Percentiles rank a stretch among this genome's conserved stretches.
These are phyloP conservation scores for Eimeria tenella DNA, from an alignment of 169 alveolate genomes.

Conservation along the genomic window DNA sequence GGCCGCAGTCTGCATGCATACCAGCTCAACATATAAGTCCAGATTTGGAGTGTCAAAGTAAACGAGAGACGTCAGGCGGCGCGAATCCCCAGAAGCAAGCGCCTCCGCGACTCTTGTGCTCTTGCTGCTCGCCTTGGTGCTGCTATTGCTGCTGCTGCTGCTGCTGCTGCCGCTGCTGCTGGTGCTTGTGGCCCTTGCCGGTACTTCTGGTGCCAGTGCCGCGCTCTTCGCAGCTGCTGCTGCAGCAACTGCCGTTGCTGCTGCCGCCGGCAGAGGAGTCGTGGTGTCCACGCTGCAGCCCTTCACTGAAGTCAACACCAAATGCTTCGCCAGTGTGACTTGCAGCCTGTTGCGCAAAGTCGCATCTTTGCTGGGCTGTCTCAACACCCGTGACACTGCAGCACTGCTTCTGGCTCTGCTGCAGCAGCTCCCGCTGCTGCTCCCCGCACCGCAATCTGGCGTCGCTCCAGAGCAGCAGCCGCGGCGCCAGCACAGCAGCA, in stretches of 20 bases:
- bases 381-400: background rate
- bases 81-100: background rate
- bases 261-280: background rate
- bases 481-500: background rate
- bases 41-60: constrained; percentile 28
- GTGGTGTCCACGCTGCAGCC: constrained; percentile 43
- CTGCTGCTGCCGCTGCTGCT: no score
- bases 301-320: background rate
- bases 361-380: background rate
- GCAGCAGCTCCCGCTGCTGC: background rate
- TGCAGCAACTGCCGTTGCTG: constrained; percentile 26
- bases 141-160: background rate
- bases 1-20: background rate
- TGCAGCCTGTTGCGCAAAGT: background rate
- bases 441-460: no score
- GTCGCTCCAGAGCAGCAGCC: background rate
- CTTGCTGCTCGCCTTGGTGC: background rate
- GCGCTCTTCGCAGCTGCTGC: constrained; percentile 5
- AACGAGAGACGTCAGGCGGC: constrained; percentile 18
- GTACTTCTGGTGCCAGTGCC: no score
- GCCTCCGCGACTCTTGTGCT: background rate
- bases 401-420: background rate
- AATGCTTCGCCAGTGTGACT: constrained; percentile 35
- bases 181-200: no score
- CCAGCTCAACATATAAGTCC: background rate